Percentiles rank a stretch among this genome's conserved stretches.
phyloP scores from a whole-genome alignment of 345 rosid genomes.

The Moricandia moricandioides region DNA sequence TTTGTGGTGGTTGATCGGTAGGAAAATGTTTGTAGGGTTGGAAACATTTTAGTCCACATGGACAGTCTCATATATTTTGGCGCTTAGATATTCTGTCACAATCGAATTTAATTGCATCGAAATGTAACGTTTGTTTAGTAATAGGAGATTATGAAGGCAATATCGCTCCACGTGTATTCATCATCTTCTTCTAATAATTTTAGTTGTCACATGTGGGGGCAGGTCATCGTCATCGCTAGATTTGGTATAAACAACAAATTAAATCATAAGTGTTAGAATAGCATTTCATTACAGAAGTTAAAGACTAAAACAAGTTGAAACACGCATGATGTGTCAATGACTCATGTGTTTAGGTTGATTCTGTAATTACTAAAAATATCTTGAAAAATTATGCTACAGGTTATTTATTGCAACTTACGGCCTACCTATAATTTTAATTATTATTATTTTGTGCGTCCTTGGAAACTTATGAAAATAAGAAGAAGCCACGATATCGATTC shows the following conservation, averaged over 20 bases:
- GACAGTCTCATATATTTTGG: neutral
- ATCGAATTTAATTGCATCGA: neutral
- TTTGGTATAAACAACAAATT: neutral
- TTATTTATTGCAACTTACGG: neutral
- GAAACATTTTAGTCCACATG: neutral
- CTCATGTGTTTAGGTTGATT: neutral
- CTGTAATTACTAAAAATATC: neutral
- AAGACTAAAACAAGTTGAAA: neutral
- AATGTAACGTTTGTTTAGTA: slow-evolving; percentile 3
- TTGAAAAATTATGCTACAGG: neutral
- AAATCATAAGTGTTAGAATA: neutral
- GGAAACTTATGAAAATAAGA: neutral
- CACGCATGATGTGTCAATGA: neutral
- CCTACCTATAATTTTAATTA: neutral
- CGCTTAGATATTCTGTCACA: neutral
- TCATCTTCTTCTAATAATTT: neutral
- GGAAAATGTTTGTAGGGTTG: neutral
- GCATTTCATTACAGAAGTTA: neutral
- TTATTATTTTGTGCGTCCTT: neutral
- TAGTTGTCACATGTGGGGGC: slow-evolving; percentile 3
- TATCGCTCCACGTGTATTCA: slow-evolving; percentile 4
- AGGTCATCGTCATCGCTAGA: neutral
- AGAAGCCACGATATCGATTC: slow-evolving; percentile 23
- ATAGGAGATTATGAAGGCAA: neutral
- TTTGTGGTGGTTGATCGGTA: neutral